Percentiles rank a stretch among this genome's conserved stretches.
These are phyloP conservation scores for Termitomyces heimii DNA, from an alignment of 768 basidiomycete genomes.

Conservation along the genomic window DNA sequence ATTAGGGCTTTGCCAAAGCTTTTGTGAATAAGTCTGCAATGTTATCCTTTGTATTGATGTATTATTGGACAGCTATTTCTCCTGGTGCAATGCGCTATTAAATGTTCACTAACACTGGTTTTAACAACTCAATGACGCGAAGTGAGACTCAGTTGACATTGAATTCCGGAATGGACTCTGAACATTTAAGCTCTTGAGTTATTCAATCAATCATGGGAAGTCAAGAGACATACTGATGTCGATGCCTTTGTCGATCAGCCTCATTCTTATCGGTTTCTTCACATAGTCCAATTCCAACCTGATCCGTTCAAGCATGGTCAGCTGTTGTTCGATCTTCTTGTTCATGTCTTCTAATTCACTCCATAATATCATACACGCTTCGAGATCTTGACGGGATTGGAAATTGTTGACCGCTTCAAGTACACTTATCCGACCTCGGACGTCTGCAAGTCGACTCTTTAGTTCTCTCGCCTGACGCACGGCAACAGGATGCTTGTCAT, in stretches of 20 bases:
- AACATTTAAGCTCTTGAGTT: neutral
- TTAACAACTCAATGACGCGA: no score
- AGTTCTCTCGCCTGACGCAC: neutral
- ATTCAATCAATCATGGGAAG: neutral
- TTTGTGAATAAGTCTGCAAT: no score
- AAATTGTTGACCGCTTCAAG: neutral
- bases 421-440: neutral
- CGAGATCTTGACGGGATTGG: neutral
- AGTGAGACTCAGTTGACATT: neutral
- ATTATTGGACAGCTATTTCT: no score
- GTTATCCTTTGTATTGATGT: no score
- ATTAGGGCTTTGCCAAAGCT: no score
- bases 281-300: neutral
- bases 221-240: neutral
- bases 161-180: neutral
- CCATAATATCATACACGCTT: neutral
- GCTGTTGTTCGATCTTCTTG: neutral
- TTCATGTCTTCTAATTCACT: neutral
- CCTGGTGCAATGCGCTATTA: no score
- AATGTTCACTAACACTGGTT: no score
- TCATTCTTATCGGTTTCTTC: neutral
- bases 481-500: neutral
- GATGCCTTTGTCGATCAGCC: neutral
- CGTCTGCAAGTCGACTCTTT: neutral
- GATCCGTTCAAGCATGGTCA: neutral